These are phyloP conservation scores for Talaromyces sp. DNA, from an alignment of 2,329 filamentous ascomycete genomes.

Conservation along the genomic window DNA sequence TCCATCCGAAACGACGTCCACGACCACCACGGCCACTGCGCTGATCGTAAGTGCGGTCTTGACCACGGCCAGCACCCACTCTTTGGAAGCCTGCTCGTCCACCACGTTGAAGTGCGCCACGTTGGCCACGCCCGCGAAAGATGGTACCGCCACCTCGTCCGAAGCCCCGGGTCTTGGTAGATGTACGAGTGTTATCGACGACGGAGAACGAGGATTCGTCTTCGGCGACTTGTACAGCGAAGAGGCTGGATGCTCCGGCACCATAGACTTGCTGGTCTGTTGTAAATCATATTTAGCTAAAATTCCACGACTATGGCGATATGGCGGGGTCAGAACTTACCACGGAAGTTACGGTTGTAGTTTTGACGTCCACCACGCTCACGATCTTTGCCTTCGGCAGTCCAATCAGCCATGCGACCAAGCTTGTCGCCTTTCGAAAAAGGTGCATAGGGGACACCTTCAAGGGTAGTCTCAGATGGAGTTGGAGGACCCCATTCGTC, in stretches of 20 bases:
- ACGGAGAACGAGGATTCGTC: constrained; percentile 98
- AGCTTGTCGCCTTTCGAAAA: constrained; percentile 99
- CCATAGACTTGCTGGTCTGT: constrained; percentile 96
- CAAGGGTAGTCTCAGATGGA: constrained; percentile 79
- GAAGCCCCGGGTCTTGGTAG: constrained; percentile 75
- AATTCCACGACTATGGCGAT: constrained; percentile 16
- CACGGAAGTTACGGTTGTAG: constrained; percentile 90
- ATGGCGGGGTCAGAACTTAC: constrained; percentile 46
- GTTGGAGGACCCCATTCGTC: constrained; percentile 84
- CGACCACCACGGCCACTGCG: constrained; percentile 62
- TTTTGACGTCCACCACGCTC: constrained; percentile 75
- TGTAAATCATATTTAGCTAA: constrained; percentile 1
- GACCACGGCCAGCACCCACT: constrained; percentile 64
- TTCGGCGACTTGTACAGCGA: constrained; percentile 86
- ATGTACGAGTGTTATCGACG: constrained; percentile 89
- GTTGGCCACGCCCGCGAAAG: constrained; percentile 72
- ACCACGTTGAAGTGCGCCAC: constrained; percentile 69
- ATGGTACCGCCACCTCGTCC: constrained; percentile 83
- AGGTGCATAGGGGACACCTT: constrained; percentile 94
- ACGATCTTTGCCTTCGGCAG: constrained; percentile 68
- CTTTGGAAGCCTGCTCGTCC: constrained; percentile 71
- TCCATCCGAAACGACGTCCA: constrained; percentile 91
- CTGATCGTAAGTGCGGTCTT: constrained; percentile 66
- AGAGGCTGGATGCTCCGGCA: constrained; percentile 77
- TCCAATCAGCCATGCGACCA: constrained; percentile 99